A percentile compares a stretch with the other conserved stretches of the same genome.
Conservation (phyloP, 306 rosid species). For the Prunus fruticosa region DNA sequence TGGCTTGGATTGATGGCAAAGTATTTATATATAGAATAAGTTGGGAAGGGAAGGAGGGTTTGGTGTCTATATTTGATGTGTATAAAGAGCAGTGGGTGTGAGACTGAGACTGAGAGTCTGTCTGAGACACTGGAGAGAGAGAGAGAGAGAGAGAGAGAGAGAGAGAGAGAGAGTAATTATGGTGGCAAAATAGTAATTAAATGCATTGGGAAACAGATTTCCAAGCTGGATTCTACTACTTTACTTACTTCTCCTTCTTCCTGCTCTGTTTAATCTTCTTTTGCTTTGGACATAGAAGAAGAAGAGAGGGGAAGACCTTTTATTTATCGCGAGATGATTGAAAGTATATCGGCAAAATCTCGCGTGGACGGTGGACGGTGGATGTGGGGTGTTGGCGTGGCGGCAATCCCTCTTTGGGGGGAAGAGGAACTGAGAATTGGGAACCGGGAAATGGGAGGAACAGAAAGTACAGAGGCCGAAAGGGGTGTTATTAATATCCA, state of each 20-base stretch:
- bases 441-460: not conserved
- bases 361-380: not conserved
- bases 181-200: conserved; percentile 32
- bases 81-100: not conserved
- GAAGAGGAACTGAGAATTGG: not conserved
- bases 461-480: not conserved
- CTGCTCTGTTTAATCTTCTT: too few relatives aligned
- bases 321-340: not conserved
- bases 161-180: conserved; percentile 12
- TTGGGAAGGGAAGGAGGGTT: not conserved
- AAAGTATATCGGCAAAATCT: not conserved
- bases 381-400: not conserved
- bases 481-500: not conserved
- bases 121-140: not conserved
- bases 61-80: not conserved
- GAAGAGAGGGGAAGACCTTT: not conserved
- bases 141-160: not conserved
- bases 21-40: not conserved
- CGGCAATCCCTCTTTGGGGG: not conserved
- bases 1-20: conserved; percentile 30
- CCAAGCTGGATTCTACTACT: not conserved
- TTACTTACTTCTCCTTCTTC: not conserved
- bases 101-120: not conserved
- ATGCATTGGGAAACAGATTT: conserved; percentile 3
- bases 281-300: not conserved